Conservation (phyloP, 2,329 filamentous ascomycete genomes). For the Ophiocordyceps unilateralis region DNA sequence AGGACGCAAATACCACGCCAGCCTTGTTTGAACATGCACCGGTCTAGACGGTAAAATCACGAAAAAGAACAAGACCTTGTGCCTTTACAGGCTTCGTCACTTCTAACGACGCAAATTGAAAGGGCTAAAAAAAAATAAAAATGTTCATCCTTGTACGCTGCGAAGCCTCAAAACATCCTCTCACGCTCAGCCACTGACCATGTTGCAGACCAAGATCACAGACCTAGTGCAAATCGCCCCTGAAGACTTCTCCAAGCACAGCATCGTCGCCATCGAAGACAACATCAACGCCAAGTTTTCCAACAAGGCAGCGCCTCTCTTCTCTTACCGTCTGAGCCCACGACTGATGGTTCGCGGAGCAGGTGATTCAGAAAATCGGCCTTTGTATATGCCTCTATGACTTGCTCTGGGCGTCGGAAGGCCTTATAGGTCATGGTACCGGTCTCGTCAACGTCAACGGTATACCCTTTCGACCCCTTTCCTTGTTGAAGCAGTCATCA, state of each 20-base stretch:
- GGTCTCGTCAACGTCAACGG: conserved; percentile 91
- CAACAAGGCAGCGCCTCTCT: conserved; percentile 47
- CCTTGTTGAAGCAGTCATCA: no score
- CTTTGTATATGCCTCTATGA: conserved; percentile 91
- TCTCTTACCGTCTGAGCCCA: background rate
- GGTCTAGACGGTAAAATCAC: background rate
- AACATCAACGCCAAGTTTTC: conserved; percentile 95
- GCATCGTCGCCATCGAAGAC: conserved; percentile 75
- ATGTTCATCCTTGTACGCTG: conserved; percentile 4
- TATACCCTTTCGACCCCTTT: no score
- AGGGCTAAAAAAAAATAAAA: background rate
- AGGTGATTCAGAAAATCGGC: conserved; percentile 84
- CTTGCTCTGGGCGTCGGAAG: conserved; percentile 75
- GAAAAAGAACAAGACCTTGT: background rate
- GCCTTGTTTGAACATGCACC: background rate
- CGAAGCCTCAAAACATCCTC: background rate
- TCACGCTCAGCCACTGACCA: background rate
- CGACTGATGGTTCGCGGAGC: conserved; percentile 1
- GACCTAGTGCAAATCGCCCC: conserved; percentile 90
- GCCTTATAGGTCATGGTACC: conserved; percentile 80
- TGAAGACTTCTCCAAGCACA: conserved; percentile 71
- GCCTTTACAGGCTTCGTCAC: background rate
- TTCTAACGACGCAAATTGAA: background rate
- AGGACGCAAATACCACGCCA: background rate
- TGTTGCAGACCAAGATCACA: conserved; percentile 64